Percentiles rank a stretch among this genome's conserved stretches.
Conservation (phyloP, 2,329 filamentous ascomycete genomes). For the Colletotrichum spaethianum region DNA sequence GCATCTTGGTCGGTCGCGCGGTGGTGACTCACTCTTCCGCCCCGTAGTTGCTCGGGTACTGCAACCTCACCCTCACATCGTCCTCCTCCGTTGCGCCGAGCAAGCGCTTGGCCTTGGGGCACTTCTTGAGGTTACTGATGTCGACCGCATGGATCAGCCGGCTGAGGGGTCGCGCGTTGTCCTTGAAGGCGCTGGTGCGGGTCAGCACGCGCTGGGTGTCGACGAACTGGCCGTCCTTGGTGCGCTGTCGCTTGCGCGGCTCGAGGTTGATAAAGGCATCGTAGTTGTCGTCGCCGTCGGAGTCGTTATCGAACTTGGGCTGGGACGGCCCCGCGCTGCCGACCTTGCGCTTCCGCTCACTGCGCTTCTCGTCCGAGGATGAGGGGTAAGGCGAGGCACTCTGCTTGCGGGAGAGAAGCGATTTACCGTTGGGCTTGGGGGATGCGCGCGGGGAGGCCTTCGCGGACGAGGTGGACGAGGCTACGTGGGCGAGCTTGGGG, state of each 20-base stretch:
- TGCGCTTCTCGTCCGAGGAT: slow-evolving; percentile 44
- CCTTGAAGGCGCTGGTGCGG: slow-evolving; percentile 59
- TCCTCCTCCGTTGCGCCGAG: slow-evolving; percentile 52
- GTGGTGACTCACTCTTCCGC: slow-evolving; percentile 72
- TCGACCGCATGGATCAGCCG: slow-evolving; percentile 72
- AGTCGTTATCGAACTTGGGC: slow-evolving; percentile 63
- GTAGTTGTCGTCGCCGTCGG: slow-evolving; percentile 65
- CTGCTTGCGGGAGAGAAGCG: slow-evolving; percentile 51
- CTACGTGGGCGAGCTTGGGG: slow-evolving; percentile 51
- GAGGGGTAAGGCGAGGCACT: slow-evolving; percentile 60
- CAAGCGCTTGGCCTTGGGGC: slow-evolving; percentile 35
- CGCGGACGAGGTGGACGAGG: slow-evolving; percentile 52
- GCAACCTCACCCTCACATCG: slow-evolving; percentile 76
- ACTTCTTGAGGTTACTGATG: slow-evolving; percentile 40
- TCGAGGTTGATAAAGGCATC: slow-evolving; percentile 57
- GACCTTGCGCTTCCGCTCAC: slow-evolving; percentile 41
- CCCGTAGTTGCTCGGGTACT: slow-evolving; percentile 84
- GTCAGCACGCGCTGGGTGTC: slow-evolving; percentile 64
- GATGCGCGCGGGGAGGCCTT: slow-evolving; percentile 55
- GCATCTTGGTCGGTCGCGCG: slow-evolving; percentile 38
- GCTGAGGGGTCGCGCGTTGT: slow-evolving; percentile 43
- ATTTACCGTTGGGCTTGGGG: slow-evolving; percentile 52
- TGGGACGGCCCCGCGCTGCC: slow-evolving; percentile 38
- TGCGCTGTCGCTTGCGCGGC: slow-evolving; percentile 63
- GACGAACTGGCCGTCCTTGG: slow-evolving; percentile 56